A percentile compares a stretch with the other conserved stretches of the same genome.
These are phyloP conservation scores for Suhomyces wounanorum DNA, from an alignment of 1,139 yeast genomes.

Conservation along the genomic window DNA sequence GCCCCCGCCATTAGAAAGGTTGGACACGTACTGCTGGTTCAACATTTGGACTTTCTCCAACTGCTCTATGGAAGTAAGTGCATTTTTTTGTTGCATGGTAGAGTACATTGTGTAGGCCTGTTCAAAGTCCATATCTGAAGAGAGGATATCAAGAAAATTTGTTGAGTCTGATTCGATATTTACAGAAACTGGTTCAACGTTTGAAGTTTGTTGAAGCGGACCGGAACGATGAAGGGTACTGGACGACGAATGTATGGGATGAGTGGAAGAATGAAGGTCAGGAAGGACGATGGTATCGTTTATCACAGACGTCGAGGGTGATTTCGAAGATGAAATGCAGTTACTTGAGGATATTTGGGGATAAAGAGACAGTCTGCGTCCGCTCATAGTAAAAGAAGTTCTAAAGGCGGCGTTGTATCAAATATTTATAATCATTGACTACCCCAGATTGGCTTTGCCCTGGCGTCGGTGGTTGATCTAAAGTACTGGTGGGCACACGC, in stretches of 20 bases:
- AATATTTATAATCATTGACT: slow-evolving; percentile 10
- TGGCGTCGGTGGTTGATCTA: slow-evolving; percentile 8
- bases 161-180: background rate
- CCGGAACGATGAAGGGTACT: background rate
- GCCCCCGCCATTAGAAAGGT: slow-evolving; percentile 7
- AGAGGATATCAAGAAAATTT: slow-evolving; percentile 18
- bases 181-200: background rate
- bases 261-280: background rate
- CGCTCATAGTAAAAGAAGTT: slow-evolving; percentile 9
- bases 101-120: slow-evolving; percentile 48
- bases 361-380: slow-evolving; percentile 2
- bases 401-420: slow-evolving; percentile 3
- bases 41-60: slow-evolving; percentile 42
- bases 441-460: slow-evolving; percentile 13
- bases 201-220: background rate
- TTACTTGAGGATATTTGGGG: background rate
- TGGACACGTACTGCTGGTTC: slow-evolving; percentile 27
- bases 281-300: background rate
- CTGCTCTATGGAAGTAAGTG: slow-evolving; percentile 38
- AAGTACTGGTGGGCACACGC: slow-evolving; percentile 8
- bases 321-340: background rate
- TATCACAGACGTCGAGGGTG: background rate
- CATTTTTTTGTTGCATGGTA: slow-evolving; percentile 43
- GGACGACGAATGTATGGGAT: background rate
- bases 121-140: slow-evolving; percentile 50